Conservation (phyloP, 2,329 filamentous ascomycete genomes). For the Cercospora brassicicola region DNA sequence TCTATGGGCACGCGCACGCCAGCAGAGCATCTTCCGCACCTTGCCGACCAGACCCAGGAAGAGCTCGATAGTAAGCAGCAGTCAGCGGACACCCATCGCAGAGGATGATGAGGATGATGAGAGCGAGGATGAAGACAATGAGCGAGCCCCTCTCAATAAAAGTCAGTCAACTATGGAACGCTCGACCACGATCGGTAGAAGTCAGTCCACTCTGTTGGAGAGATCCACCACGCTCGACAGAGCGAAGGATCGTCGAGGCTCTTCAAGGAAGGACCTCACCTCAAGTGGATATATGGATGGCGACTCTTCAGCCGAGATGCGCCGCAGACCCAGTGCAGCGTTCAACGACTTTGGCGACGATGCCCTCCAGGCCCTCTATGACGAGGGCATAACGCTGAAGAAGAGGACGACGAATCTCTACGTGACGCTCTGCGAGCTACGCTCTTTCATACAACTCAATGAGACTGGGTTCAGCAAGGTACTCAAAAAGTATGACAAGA, state of each 20-base stretch:
- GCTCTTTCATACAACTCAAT: conserved; percentile 94
- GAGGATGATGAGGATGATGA: conserved; percentile 52
- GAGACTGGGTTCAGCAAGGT: conserved; percentile 95
- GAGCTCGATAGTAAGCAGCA: conserved; percentile 39
- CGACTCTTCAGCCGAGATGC: conserved; percentile 43
- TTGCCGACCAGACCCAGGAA: conserved; percentile 49
- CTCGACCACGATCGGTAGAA: conserved; percentile 23
- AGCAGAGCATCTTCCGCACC: conserved; percentile 55
- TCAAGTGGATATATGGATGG: conserved; percentile 25
- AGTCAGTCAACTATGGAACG: conserved; percentile 30
- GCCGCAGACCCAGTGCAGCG: conserved; percentile 63
- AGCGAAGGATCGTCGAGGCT: conserved; percentile 25
- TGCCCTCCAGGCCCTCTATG: conserved; percentile 66
- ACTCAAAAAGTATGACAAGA: conserved; percentile 98
- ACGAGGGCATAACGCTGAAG: conserved; percentile 80
- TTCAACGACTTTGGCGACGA: conserved; percentile 80
- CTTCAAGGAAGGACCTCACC: conserved; percentile 23
- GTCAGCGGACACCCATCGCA: conserved; percentile 52
- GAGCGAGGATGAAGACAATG: conserved; percentile 58
- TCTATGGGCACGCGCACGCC: conserved; percentile 37
- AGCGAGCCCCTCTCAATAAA: conserved; percentile 47
- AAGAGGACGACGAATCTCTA: conserved; percentile 86
- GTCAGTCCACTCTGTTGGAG: conserved; percentile 13
- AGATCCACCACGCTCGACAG: conserved; percentile 25
- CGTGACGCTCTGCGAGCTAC: conserved; percentile 89